A percentile compares a stretch with the other conserved stretches of the same genome.
These are phyloP conservation scores for Dissophora ornata DNA, from an alignment of 192 early-diverging fungal genomes.

Conservation along the genomic window DNA sequence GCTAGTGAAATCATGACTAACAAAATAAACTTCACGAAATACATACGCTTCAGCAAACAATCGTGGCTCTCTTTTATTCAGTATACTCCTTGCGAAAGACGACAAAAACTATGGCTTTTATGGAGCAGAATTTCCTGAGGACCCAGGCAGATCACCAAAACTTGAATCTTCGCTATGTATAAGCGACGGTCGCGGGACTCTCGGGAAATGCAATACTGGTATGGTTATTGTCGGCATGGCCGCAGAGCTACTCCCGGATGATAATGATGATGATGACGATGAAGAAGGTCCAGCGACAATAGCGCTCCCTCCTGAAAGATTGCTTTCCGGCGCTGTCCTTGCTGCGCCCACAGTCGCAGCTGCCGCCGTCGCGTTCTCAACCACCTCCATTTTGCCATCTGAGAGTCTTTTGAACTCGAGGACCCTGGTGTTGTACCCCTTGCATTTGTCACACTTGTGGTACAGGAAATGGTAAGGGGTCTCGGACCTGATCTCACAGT, in stretches of 20 bases:
- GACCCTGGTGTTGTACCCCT: constrained; percentile 91
- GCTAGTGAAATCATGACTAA: too few species aligned
- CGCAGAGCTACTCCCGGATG: not conserved
- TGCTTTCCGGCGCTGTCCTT: constrained; percentile 24
- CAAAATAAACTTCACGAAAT: too few species aligned
- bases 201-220: constrained; percentile 8
- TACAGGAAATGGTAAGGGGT: constrained; percentile 97
- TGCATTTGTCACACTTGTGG: constrained; percentile 90
- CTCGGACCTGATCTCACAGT: constrained; percentile 86
- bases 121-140: constrained; percentile 25
- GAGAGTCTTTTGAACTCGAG: constrained; percentile 50
- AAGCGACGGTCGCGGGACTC: not conserved
- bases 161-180: constrained; percentile 14
- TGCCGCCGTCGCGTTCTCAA: constrained; percentile 23
- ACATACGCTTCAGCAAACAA: too few species aligned
- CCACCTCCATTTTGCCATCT: not conserved
- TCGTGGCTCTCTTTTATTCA: too few species aligned
- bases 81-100: too few species aligned
- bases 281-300: constrained; percentile 3
- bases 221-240: constrained; percentile 1
- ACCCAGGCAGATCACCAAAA: not conserved
- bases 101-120: too few species aligned
- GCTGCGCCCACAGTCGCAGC: constrained; percentile 3
- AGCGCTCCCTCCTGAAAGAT: constrained; percentile 15
- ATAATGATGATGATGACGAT: not conserved